These are phyloP conservation scores for Penicillium mononematosum DNA, from an alignment of 495 filamentous ascomycete genomes.

Conservation along the genomic window DNA sequence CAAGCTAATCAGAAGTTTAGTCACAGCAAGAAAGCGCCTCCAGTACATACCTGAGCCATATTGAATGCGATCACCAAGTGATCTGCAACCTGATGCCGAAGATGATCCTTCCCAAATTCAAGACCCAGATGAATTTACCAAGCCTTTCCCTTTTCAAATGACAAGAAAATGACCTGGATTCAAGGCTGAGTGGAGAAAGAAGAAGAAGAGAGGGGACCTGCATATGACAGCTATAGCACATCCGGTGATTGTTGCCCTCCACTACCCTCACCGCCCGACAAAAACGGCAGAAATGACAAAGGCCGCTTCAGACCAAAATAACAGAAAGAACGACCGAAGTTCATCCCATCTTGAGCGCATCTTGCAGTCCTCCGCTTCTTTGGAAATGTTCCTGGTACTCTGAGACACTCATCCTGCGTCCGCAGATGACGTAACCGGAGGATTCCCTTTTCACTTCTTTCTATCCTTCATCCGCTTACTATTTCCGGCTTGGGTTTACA, in stretches of 20 bases:
- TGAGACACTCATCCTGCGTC: conserved; percentile 15
- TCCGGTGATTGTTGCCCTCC: conserved; percentile 29
- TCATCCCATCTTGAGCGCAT: neutral
- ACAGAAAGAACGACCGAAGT: conserved; percentile 22
- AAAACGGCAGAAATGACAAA: conserved; percentile 24
- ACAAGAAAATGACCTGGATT: neutral
- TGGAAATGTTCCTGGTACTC: conserved; percentile 15
- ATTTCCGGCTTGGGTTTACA: conserved; percentile 30
- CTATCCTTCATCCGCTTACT: conserved; percentile 17
- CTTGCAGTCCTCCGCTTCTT: conserved; percentile 6
- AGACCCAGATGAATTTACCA: neutral
- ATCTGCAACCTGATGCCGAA: neutral
- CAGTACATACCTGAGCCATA: conserved; percentile 39
- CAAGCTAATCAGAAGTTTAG: neutral
- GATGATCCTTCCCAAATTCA: neutral
- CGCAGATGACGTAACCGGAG: conserved; percentile 14
- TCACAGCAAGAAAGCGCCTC: neutral
- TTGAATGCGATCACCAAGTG: conserved; percentile 10
- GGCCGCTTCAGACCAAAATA: conserved; percentile 19
- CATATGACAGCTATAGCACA: conserved; percentile 11
- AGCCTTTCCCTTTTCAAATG: neutral
- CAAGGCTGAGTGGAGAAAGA: neutral
- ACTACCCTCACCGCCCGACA: conserved; percentile 26
- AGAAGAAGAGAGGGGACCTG: conserved; percentile 2
- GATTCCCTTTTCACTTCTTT: neutral